These are phyloP conservation scores for Trichophyton mentagrophytes DNA, from an alignment of 2,329 filamentous ascomycete genomes.

Conservation along the genomic window DNA sequence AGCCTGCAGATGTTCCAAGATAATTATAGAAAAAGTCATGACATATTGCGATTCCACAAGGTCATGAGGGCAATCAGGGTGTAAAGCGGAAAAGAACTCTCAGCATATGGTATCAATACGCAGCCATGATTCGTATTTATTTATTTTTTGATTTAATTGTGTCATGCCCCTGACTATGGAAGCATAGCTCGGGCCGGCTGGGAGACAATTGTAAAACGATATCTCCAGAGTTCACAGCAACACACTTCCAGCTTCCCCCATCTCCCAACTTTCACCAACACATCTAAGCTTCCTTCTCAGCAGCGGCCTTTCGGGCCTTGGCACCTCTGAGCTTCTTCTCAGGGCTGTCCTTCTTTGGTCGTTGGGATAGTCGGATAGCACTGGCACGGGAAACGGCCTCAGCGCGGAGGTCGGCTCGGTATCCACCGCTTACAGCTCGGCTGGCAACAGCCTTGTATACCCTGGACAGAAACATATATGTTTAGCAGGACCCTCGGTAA, in stretches of 20 bases:
- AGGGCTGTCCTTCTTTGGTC: conserved; percentile 60
- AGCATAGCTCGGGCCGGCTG: neutral
- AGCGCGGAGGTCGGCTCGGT: conserved; percentile 66
- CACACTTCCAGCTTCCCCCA: conserved; percentile 1
- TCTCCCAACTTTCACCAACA: neutral
- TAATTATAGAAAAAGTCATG: neutral
- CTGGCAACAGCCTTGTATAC: conserved; percentile 81
- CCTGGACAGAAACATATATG: conserved; percentile 36
- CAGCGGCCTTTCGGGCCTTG: conserved; percentile 60
- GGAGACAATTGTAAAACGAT: neutral
- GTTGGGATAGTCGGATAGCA: conserved; percentile 69
- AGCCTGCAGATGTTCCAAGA: neutral
- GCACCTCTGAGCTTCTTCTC: conserved; percentile 65
- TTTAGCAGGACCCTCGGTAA: conserved; percentile 11
- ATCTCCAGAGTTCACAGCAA: neutral
- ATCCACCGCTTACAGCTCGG: conserved; percentile 68
- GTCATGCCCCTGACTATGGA: neutral
- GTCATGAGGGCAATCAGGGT: neutral
- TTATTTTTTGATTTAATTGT: neutral
- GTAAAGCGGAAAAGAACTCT: too few species aligned
- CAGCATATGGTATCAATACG: neutral
- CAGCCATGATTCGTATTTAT: conserved; percentile 1
- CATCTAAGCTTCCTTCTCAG: conserved; percentile 27
- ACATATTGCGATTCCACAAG: neutral
- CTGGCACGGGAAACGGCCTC: conserved; percentile 75